Conservation (phyloP, 768 basidiomycete genomes). For the Russula emetica region DNA sequence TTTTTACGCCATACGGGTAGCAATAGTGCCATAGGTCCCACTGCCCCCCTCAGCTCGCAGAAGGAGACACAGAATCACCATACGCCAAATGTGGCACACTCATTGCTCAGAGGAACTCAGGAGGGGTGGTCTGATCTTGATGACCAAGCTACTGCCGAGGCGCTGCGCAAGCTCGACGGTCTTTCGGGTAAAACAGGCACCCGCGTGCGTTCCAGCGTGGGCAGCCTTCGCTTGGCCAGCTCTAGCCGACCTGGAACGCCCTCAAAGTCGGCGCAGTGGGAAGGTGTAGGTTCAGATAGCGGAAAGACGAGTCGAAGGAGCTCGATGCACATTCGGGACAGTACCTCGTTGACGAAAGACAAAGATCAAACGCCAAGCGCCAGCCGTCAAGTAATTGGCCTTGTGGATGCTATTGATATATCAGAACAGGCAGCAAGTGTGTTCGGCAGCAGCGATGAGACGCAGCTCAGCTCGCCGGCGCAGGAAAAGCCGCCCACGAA, state of each 20-base stretch:
- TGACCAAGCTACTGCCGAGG: conserved; percentile 86
- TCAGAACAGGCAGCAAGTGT: conserved; percentile 46
- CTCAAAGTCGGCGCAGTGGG: conserved; percentile 64
- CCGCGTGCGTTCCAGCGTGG: conserved; percentile 71
- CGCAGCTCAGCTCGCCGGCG: conserved; percentile 37
- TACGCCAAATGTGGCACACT: conserved; percentile 74
- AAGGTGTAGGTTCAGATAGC: conserved; percentile 48
- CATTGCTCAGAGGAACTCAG: conserved; percentile 79
- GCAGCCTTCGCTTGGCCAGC: conserved; percentile 42
- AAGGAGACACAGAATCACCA: conserved; percentile 41
- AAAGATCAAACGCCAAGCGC: conserved; percentile 34
- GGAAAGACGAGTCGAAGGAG: conserved; percentile 40
- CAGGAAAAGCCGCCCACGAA: conserved; percentile 70
- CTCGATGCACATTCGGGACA: conserved; percentile 40
- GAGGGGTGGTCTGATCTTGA: conserved; percentile 87
- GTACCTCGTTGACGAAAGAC: conserved; percentile 44
- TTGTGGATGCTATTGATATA: conserved; percentile 35
- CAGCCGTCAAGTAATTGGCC: conserved; percentile 39
- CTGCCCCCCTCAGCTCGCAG: conserved; percentile 38
- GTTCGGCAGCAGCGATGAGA: conserved; percentile 52
- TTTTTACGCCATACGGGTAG: conserved; percentile 58
- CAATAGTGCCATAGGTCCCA: conserved; percentile 38
- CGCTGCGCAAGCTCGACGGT: conserved; percentile 89
- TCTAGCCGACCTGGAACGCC: conserved; percentile 70
- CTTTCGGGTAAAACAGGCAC: conserved; percentile 64